Base-by-base conservation (phyloP, 768 basidiomycete genomes). In the Hortiboletus campestris region DNA sequence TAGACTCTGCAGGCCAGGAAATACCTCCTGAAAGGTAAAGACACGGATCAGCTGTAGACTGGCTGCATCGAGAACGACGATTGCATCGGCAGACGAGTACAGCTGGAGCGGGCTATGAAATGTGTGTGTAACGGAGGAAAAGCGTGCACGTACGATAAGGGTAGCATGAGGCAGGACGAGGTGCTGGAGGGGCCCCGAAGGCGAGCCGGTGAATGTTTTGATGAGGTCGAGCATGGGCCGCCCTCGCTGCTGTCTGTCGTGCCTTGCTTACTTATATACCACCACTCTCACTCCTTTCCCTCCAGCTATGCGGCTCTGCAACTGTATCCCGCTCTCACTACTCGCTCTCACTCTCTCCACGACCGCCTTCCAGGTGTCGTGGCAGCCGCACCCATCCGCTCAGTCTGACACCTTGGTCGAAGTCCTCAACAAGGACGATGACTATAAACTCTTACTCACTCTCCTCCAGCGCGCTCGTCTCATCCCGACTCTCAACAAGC, bases 401-500 rank as follows among this genome's bases (percentile, higher is more conserved):
- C 52, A 68, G 56, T 78, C 85, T 1, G 76, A 65, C 10, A 94
- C 89, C 38, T 76, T 98, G 54, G 81, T 95, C 65, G 92, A 95
- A 63, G 80, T 82, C 46, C 87, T 99, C 59, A 81, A 76, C 38
- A 73, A 74, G 0, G 91, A 95, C 64, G 75, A 84, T 2, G 87
- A 96, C 72, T 95, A 92, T 66, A 75, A 84, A 1, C 85, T 84
- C 29, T 77, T 97, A 17, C 74, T 98, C 17, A 67, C 67, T 20
- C 82, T 98, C 14, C 79, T 98, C 12, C 94, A 96, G 70, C 82
- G 84, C 14, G 82, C 96, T 4, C 85, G 86, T 56, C 86, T 98
- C 59, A 85, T 99, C 51, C 97, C 97, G 2, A 92, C 91, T 7
- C 80, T 99, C 60, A 97, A 96, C 71, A 84, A 78, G 61, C 84